phyloP scores from a whole-genome alignment of 768 basidiomycete species.

The Podaxis sp. region DNA sequence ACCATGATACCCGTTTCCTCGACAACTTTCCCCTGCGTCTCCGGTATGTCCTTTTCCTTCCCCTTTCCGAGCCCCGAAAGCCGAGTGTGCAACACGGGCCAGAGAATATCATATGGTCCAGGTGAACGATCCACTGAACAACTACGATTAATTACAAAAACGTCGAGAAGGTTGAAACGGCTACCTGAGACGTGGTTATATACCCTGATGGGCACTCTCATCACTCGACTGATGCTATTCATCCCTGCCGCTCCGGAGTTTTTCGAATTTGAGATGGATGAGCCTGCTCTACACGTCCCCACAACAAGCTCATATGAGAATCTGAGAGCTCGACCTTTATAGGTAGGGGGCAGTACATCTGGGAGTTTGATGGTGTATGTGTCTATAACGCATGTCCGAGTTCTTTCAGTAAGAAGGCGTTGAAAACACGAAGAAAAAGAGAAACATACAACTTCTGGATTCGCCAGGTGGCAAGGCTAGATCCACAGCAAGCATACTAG shows the following conservation, averaged over 20 bases:
- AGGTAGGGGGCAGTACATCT: conserved; percentile 84
- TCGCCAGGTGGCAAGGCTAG: conserved; percentile 80
- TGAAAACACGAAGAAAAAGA: too few relatives aligned
- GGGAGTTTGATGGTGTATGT: conserved; percentile 80
- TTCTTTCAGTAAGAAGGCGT: neutral
- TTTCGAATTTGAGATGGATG: conserved; percentile 25
- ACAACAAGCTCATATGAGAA: conserved; percentile 93
- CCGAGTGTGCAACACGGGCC: conserved; percentile 58
- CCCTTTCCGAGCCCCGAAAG: neutral
- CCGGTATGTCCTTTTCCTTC: conserved; percentile 31
- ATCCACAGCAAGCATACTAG: conserved; percentile 90
- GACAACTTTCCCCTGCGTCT: conserved; percentile 37
- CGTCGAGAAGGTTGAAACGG: conserved; percentile 3
- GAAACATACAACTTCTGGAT: conserved; percentile 71
- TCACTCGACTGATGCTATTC: conserved; percentile 67
- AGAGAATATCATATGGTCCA: conserved; percentile 78
- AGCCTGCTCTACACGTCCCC: conserved; percentile 73
- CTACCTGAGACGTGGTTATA: conserved; percentile 88
- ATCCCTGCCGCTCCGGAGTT: conserved; percentile 32
- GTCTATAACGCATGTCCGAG: conserved; percentile 45
- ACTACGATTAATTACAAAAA: conserved; percentile 2
- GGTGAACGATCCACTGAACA: conserved; percentile 50
- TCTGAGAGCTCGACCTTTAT: conserved; percentile 76
- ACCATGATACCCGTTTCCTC: conserved; percentile 27
- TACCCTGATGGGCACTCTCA: conserved; percentile 89